These are phyloP conservation scores for Cicer judaicum DNA, from an alignment of 306 rosid species.

Conservation along the genomic window DNA sequence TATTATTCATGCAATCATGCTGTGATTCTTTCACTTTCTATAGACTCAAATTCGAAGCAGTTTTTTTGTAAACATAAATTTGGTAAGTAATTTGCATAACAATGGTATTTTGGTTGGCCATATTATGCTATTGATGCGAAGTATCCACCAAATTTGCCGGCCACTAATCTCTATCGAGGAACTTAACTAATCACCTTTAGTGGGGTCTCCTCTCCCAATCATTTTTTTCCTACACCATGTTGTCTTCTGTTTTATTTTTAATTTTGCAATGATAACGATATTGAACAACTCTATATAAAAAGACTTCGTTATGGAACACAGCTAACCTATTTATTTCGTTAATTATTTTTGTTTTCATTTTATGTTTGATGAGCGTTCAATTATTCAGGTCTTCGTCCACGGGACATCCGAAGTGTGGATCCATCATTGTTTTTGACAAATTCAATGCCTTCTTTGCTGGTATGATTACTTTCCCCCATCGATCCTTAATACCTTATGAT, in stretches of 20 bases:
- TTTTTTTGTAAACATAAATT: neutral
- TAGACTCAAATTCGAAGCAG: conserved; percentile 14
- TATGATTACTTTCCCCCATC: conserved; percentile 39
- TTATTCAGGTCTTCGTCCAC: conserved; percentile 91
- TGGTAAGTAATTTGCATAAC: neutral
- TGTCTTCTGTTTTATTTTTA: conserved; percentile 9
- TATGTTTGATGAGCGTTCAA: conserved; percentile 33
- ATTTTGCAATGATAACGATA: neutral
- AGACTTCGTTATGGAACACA: neutral
- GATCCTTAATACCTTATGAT: neutral
- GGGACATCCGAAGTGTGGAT: conserved; percentile 96
- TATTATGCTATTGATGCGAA: too few relatives aligned
- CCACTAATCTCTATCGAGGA: too few relatives aligned
- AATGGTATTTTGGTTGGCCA: neutral
- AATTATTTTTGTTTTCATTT: neutral
- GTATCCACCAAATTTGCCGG: too few relatives aligned
- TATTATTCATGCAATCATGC: conserved; percentile 20
- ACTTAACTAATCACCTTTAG: too few relatives aligned
- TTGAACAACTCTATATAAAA: neutral
- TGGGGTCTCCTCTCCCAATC: too few relatives aligned
- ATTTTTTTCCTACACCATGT: neutral
- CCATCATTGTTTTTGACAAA: conserved; percentile 94
- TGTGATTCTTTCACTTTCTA: neutral
- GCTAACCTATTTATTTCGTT: neutral
- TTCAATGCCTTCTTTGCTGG: conserved; percentile 92